phyloP scores from a whole-genome alignment of 192 early-diverging fungal genomes.

The Mortierella hygrophila region DNA sequence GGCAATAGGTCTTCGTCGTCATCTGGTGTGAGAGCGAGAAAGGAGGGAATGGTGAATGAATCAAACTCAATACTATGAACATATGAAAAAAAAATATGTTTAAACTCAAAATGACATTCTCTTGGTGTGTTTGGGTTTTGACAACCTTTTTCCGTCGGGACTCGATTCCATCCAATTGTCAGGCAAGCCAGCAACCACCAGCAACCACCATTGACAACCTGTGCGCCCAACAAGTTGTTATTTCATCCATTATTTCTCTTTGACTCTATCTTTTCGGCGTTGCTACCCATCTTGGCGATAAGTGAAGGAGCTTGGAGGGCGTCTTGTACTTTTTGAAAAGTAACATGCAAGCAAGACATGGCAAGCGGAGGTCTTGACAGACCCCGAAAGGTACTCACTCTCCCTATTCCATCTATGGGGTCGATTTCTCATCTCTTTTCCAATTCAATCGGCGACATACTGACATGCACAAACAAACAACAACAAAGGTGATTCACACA shows the following conservation, averaged over 20 bases:
- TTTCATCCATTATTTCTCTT: too few species aligned
- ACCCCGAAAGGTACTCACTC: neutral
- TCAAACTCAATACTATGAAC: neutral
- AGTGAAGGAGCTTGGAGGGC: neutral
- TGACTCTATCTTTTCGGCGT: neutral
- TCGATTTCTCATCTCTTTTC: neutral
- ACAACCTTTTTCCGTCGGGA: constrained; percentile 14
- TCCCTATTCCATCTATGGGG: neutral
- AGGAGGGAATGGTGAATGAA: neutral
- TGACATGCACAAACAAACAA: too few species aligned
- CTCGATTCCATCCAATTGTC: neutral
- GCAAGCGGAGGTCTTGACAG: neutral
- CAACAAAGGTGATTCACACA: neutral
- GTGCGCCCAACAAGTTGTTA: too few species aligned
- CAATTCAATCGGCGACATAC: neutral
- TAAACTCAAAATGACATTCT: constrained; percentile 1
- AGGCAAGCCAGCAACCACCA: too few species aligned
- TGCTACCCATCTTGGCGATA: neutral
- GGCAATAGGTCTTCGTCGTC: neutral
- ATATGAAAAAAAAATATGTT: constrained; percentile 46
- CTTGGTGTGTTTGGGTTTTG: neutral
- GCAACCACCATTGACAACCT: neutral
- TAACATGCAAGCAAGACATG: neutral
- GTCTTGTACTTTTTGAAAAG: neutral
- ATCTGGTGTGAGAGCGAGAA: neutral